Base-by-base conservation (phyloP, 1,284 basidiomycete genomes). In the Heterobasidion occidentale region DNA sequence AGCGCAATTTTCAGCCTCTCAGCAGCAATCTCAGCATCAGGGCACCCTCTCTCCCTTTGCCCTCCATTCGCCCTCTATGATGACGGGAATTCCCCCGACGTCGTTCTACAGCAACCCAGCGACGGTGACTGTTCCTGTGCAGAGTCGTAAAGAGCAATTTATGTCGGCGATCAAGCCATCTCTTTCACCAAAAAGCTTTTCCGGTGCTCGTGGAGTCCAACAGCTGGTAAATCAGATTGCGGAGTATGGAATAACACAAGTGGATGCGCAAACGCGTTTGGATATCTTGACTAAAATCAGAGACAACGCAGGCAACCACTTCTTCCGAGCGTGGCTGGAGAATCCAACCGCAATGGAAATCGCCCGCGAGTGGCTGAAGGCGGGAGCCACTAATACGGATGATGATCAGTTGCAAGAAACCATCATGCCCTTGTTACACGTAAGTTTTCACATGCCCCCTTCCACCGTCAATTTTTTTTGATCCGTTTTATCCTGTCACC, bases 291-390 rank as follows among this genome's bases (percentile, higher is more conserved):
- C 83, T 14, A 84, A 84, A 70, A 88, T 92, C 61, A 77, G 90
- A 60, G 89, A 92, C 68, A 81, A 84, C 54, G 90, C 90, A 20
- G 86, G 84, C 42, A 90, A 90, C 66, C 86, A 89, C 65, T 92
- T 91, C 65, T 91, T 88, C 67, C 81, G 87, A 50, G 88, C 88
- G 5, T 92, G 88, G 89, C 77, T 82, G 19, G 88, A 89, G 67
- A 89, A 88, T 67, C 20, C 68, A 47, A 70, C 70, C 52, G 90
- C 88, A 19, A 83, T 92, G 74, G 86, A 87, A 58, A 76, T 91
- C 49, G 81, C 87, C 42, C 77, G 85, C 56, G 86, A 88, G 62
- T 92, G 89, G 89, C 71, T 92, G 58, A 88, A 85, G 70, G 75
- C 83, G 4, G 84, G 80, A 47, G 77, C 77, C 59, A 70, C 72